phyloP scores from a whole-genome alignment of 2,329 filamentous ascomycete species.

The Talaromyces sp. region DNA sequence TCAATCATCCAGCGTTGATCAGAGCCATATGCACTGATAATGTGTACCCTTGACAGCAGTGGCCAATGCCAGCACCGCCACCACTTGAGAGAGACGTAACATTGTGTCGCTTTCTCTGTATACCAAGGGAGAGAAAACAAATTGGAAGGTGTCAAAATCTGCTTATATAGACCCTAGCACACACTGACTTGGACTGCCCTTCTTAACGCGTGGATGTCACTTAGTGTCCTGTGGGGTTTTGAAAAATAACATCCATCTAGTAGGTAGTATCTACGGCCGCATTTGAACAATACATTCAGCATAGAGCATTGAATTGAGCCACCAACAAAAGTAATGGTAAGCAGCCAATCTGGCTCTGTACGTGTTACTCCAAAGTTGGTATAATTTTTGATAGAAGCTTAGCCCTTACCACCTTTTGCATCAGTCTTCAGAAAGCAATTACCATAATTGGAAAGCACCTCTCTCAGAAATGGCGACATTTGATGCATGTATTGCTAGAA shows the following conservation, averaged over 20 bases:
- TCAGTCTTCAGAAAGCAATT: neutral
- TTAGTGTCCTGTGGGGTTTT: neutral
- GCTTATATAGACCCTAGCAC: neutral
- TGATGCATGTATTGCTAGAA: neutral
- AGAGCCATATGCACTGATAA: constrained; percentile 40
- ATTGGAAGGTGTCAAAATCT: neutral
- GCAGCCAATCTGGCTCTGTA: neutral
- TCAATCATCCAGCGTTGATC: neutral
- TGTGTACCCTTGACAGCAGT: too few species aligned
- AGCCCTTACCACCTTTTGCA: neutral
- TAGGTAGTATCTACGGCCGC: neutral
- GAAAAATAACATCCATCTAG: neutral
- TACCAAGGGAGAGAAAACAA: neutral
- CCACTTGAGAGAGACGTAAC: neutral
- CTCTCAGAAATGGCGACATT: neutral
- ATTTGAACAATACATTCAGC: neutral
- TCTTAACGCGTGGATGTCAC: neutral
- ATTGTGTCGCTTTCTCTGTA: neutral
- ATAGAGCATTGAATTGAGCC: neutral
- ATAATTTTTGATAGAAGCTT: neutral
- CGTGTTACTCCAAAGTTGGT: neutral
- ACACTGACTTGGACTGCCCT: neutral
- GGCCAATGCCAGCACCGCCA: neutral
- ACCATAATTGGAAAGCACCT: neutral
- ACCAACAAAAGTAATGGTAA: neutral